phyloP scores from a whole-genome alignment of 805 yeast species.

The Sugiyamaella lignohabitans region DNA sequence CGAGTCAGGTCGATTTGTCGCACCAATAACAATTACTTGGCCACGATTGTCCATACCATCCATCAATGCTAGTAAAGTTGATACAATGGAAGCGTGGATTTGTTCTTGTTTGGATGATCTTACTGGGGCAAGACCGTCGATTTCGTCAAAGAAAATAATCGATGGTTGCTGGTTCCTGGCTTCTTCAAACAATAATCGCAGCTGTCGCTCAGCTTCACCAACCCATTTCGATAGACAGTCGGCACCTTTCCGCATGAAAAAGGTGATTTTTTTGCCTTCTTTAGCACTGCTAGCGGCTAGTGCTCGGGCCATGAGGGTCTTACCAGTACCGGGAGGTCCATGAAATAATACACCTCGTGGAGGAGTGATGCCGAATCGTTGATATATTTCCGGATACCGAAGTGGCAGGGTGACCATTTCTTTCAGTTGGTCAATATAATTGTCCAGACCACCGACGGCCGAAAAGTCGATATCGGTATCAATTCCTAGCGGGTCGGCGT shows the following conservation, averaged over 20 bases:
- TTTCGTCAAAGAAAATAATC: slow-evolving; percentile 94
- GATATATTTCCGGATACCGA: slow-evolving; percentile 87
- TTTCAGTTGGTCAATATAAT: slow-evolving; percentile 83
- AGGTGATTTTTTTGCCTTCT: slow-evolving; percentile 77
- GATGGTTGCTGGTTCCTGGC: slow-evolving; percentile 95
- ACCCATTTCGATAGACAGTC: slow-evolving; percentile 98
- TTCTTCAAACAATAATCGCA: slow-evolving; percentile 86
- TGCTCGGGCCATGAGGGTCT: slow-evolving; percentile 96
- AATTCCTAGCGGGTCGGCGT: slow-evolving; percentile 88
- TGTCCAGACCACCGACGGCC: slow-evolving; percentile 86
- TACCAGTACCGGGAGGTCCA: slow-evolving; percentile 99
- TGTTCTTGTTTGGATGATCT: slow-evolving; percentile 97
- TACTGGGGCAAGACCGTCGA: slow-evolving; percentile 97
- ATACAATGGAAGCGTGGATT: slow-evolving; percentile 94
- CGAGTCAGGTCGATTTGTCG: slow-evolving; percentile 95
- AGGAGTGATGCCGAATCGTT: slow-evolving; percentile 84
- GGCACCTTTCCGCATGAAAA: slow-evolving; percentile 98
- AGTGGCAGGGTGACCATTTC: slow-evolving; percentile 96
- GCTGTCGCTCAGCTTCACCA: slow-evolving; percentile 96
- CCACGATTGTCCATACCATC: slow-evolving; percentile 99
- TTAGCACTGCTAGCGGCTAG: slow-evolving; percentile 92
- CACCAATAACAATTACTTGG: slow-evolving; percentile 96
- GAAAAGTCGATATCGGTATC: slow-evolving; percentile 79
- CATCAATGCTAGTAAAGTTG: slow-evolving; percentile 91
- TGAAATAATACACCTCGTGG: slow-evolving; percentile 97